These are phyloP conservation scores for Talaromyces sp. DNA, from an alignment of 2,329 filamentous ascomycete species.

Conservation along the genomic window DNA sequence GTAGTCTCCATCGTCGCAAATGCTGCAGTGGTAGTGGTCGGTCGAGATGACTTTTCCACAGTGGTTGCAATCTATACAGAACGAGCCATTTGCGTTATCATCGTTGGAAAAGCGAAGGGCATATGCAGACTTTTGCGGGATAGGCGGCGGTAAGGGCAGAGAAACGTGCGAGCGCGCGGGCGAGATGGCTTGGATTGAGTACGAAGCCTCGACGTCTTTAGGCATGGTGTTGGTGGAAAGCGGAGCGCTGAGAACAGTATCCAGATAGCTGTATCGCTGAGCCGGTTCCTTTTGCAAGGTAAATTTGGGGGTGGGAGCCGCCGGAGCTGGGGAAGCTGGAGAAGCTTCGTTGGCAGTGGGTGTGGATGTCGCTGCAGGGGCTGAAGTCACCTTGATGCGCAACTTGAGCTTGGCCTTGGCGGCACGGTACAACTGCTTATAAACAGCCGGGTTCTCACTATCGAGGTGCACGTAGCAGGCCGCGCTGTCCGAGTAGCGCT, in stretches of 20 bases:
- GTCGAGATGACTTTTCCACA: slow-evolving; percentile 75
- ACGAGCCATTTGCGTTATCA: slow-evolving; percentile 42
- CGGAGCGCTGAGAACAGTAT: slow-evolving; percentile 34
- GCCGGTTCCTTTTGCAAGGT: slow-evolving; percentile 15
- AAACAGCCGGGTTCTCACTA: slow-evolving; percentile 70
- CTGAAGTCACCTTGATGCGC: slow-evolving; percentile 67
- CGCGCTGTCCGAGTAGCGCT: slow-evolving; percentile 94
- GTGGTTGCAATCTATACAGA: slow-evolving; percentile 90
- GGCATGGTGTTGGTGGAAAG: slow-evolving; percentile 12
- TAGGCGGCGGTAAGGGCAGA: neutral
- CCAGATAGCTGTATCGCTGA: slow-evolving; percentile 35
- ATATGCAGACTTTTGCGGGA: neutral
- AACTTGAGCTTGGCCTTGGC: slow-evolving; percentile 98
- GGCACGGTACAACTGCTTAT: slow-evolving; percentile 94
- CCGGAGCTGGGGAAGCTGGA: neutral
- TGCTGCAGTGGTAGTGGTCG: slow-evolving; percentile 89
- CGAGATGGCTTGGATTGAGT: neutral
- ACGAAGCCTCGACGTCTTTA: slow-evolving; percentile 13
- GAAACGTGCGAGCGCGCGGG: neutral
- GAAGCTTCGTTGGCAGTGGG: no score
- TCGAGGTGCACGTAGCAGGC: slow-evolving; percentile 75
- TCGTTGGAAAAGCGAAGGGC: slow-evolving; percentile 24
- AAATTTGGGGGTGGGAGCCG: slow-evolving; percentile 7
- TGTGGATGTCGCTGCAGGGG: slow-evolving; percentile 12
- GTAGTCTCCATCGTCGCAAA: slow-evolving; percentile 89